A percentile compares a stretch with the other conserved stretches of the same genome.
Evolutionary conservation across 495 filamentous ascomycete genomes (phyloP).

Genomic region (Emericellopsis terricola): DNA sequence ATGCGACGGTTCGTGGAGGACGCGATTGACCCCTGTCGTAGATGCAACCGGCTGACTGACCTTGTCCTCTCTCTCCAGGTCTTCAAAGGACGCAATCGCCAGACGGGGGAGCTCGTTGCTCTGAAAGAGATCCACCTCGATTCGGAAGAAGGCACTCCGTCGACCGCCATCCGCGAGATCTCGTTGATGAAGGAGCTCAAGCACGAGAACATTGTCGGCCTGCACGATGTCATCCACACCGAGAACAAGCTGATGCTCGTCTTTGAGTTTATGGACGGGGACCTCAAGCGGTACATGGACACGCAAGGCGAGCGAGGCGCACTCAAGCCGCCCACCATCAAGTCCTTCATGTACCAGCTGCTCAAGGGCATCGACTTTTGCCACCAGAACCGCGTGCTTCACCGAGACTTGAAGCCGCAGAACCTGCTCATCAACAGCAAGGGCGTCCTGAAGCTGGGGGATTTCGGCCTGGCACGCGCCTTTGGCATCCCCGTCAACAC

Average conservation of each 20-base stretch:
- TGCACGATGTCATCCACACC: constrained; percentile 97
- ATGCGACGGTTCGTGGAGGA: constrained; percentile 82
- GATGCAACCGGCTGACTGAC: too few relatives aligned
- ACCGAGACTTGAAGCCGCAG: constrained; percentile 92
- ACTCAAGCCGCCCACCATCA: constrained; percentile 71
- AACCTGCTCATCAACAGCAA: constrained; percentile 91
- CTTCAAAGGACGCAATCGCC: constrained; percentile 94
- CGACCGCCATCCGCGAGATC: constrained; percentile 97
- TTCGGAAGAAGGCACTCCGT: constrained; percentile 93
- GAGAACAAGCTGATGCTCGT: constrained; percentile 99
- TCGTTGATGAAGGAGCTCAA: constrained; percentile 98
- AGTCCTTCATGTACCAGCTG: constrained; percentile 94
- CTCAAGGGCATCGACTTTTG: constrained; percentile 90
- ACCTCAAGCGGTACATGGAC: constrained; percentile 99
- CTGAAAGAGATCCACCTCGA: constrained; percentile 99
- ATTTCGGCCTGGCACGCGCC: constrained; percentile 81
- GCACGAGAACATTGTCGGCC: constrained; percentile 91
- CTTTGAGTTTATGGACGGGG: constrained; percentile 95
- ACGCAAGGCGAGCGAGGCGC: constrained; percentile 66
- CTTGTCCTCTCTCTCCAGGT: constrained; percentile 41
- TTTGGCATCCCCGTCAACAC: constrained; percentile 97
- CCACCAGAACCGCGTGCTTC: constrained; percentile 86
- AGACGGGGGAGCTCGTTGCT: constrained; percentile 88
- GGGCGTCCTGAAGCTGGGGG: constrained; percentile 79
- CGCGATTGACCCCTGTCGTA: too few relatives aligned